phyloP scores from a whole-genome alignment of 352 stramenopile genomes.

The Halophytophthora batemanensis region DNA sequence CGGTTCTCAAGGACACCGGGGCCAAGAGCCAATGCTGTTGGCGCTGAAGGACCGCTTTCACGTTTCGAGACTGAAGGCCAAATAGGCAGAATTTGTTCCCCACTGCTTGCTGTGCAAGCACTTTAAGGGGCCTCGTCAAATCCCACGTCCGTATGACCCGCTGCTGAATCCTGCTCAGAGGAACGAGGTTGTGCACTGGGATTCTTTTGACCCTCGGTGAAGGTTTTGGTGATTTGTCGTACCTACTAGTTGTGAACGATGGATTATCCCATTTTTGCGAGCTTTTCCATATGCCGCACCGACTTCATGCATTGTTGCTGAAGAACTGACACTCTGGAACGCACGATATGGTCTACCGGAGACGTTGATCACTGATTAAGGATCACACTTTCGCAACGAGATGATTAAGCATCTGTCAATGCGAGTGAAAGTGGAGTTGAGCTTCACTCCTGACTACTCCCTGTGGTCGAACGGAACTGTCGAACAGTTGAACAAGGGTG shows the following conservation, averaged over 20 bases:
- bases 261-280: not conserved
- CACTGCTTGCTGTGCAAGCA: not conserved
- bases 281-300: not conserved
- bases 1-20: slow-evolving; percentile 1
- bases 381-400: not conserved
- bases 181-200: not conserved
- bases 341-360: not conserved
- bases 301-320: not conserved
- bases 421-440: not conserved
- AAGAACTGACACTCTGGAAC: not conserved
- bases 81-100: not conserved
- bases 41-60: not conserved
- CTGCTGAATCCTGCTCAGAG: not conserved
- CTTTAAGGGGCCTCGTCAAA: not conserved
- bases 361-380: not conserved
- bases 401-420: not conserved
- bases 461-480: not conserved
- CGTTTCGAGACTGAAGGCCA: not conserved
- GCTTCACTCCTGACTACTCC: not conserved
- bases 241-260: not conserved
- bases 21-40: not conserved
- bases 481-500: not conserved
- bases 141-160: not conserved
- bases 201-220: not conserved
- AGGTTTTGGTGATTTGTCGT: not conserved